phyloP scores from a whole-genome alignment of 352 stramenopile species.

The Globisporangium takayamanum region DNA sequence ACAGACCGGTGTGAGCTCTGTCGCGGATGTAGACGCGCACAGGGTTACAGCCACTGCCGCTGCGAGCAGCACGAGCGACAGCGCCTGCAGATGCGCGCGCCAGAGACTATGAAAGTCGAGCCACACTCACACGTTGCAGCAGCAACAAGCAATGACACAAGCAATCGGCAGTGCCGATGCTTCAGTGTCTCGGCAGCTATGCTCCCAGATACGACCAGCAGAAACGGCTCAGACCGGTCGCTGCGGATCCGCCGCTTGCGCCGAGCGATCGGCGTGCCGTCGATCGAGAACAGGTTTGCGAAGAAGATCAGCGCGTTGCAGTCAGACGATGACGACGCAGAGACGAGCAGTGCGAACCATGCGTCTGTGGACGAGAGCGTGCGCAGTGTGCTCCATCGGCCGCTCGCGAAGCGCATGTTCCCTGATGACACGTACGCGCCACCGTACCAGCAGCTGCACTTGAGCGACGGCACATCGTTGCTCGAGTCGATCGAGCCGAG shows the following conservation, averaged over 20 bases:
- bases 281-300: constrained; percentile 33
- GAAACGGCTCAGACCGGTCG: constrained; percentile 13
- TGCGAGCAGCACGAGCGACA: constrained; percentile 44
- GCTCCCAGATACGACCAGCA: not conserved
- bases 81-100: constrained; percentile 13
- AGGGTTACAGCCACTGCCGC: constrained; percentile 43
- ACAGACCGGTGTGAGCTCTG: constrained; percentile 40
- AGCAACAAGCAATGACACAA: not conserved
- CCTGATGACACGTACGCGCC: constrained; percentile 11
- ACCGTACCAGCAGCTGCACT: constrained; percentile 36
- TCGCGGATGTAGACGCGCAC: constrained; percentile 38
- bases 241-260: constrained; percentile 28
- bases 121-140: not conserved
- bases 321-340: constrained; percentile 16
- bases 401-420: constrained; percentile 23
- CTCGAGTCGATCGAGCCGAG: constrained; percentile 44
- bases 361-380: constrained; percentile 21
- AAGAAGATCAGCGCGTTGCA: constrained; percentile 22
- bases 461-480: constrained; percentile 27
- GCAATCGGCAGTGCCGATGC: constrained; percentile 26
- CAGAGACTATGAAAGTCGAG: constrained; percentile 12
- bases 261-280: constrained; percentile 29
- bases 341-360: constrained; percentile 18
- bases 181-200: constrained; percentile 16
- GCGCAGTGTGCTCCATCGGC: constrained; percentile 17